Conservation (phyloP, 1,284 basidiomycete species). For the Fistulinella staudtii region DNA sequence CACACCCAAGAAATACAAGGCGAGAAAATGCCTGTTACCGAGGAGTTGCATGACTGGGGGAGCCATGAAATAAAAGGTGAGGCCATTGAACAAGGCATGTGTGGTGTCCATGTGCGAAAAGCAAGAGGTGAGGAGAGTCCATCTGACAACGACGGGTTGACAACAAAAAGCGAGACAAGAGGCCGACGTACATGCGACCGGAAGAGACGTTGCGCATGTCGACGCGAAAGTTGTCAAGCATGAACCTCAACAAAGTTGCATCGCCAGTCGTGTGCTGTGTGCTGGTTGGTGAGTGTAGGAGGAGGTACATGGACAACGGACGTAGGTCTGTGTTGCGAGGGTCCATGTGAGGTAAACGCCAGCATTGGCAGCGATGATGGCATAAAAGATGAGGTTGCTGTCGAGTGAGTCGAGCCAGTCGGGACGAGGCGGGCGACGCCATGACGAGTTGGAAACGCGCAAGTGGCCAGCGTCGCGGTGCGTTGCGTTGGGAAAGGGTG, state of each 20-base stretch:
- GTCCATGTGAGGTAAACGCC: slow-evolving; percentile 44
- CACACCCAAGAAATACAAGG: slow-evolving; percentile 72
- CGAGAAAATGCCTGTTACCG: slow-evolving; percentile 68
- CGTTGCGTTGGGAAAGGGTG: slow-evolving; percentile 19
- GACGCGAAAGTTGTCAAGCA: slow-evolving; percentile 67
- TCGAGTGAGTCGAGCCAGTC: slow-evolving; percentile 40
- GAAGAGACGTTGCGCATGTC: slow-evolving; percentile 61
- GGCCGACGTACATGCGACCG: slow-evolving; percentile 61
- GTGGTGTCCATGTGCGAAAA: slow-evolving; percentile 67
- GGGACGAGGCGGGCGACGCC: slow-evolving; percentile 27
- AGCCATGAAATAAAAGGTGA: slow-evolving; percentile 80
- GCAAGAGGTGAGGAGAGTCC: slow-evolving; percentile 72
- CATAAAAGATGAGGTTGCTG: slow-evolving; percentile 38
- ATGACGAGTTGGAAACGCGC: slow-evolving; percentile 16
- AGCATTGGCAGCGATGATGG: slow-evolving; percentile 45
- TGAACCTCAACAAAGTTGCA: slow-evolving; percentile 47
- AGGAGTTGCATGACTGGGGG: slow-evolving; percentile 65
- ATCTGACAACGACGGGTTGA: slow-evolving; percentile 45
- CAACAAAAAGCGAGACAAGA: slow-evolving; percentile 2
- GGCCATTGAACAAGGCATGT: slow-evolving; percentile 77
- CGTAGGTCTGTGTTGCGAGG: slow-evolving; percentile 35
- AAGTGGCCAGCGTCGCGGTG: slow-evolving; percentile 20
- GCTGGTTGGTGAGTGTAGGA: background rate
- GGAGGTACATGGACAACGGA: slow-evolving; percentile 26
- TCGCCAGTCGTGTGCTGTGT: slow-evolving; percentile 40